These are phyloP conservation scores for Scalesia atractyloides DNA, from an alignment of 129 eudicot species.

Conservation along the genomic window DNA sequence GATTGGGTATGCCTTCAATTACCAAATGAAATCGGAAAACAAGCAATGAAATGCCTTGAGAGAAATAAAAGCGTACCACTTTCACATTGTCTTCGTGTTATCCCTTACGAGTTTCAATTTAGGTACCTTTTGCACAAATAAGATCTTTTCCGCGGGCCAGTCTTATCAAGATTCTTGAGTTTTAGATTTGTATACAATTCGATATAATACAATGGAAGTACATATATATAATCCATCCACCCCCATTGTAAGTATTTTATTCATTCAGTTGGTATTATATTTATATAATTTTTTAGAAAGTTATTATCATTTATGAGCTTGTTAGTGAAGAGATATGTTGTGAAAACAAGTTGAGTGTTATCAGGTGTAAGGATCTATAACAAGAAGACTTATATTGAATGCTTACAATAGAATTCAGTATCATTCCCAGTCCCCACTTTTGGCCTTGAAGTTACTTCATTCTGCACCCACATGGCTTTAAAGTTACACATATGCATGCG, in stretches of 20 bases:
- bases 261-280: constrained; percentile 26
- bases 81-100: constrained; percentile 49
- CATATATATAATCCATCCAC: constrained; percentile 41
- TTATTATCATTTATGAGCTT: constrained; percentile 11
- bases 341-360: constrained; percentile 1
- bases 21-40: constrained; percentile 69
- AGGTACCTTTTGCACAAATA: constrained; percentile 78
- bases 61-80: constrained; percentile 55
- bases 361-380: constrained; percentile 22
- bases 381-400: constrained; percentile 28
- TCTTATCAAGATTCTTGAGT: constrained; percentile 26
- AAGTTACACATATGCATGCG: not conserved
- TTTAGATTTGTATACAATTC: constrained; percentile 46
- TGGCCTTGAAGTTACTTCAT: constrained; percentile 19
- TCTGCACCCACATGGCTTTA: constrained; percentile 21
- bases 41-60: constrained; percentile 80
- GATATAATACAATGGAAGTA: constrained; percentile 41
- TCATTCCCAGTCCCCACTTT: constrained; percentile 25
- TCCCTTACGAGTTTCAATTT: constrained; percentile 83
- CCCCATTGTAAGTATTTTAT: constrained; percentile 38
- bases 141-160: constrained; percentile 13
- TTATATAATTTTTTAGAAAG: not conserved
- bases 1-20: constrained; percentile 96
- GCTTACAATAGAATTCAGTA: constrained; percentile 22
- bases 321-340: constrained; percentile 16